Base-by-base conservation (phyloP, 129 eudicot species). In the Flaveria bidentis region DNA sequence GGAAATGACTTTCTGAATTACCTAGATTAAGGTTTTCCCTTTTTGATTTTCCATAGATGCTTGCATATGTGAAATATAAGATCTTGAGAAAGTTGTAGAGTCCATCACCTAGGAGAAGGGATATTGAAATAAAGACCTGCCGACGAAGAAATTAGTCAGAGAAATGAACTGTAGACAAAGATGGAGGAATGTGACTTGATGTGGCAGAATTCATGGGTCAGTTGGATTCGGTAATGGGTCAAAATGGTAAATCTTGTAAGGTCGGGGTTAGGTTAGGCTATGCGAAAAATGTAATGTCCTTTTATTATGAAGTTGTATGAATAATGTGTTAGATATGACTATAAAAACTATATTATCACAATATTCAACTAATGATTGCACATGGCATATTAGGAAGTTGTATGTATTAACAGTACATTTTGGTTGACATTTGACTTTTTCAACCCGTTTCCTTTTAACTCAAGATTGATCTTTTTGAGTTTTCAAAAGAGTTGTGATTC, bases 81-180 rank as follows among this genome's bases (percentile, higher is more conserved):
- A 92, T 79, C 85, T 92, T 92, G 71, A 74, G 44, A 78, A 92
- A 87, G 75, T 82, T 89, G 85, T 85, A 92, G 61, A 92, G 91
- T 20, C 97, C 97, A 61, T 92, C 97, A 44, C 97, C 96, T 12
- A 89, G 81, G 55, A 92, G 86, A 33, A 89, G 93, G 17, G 97
- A 86, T 45, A 92, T 87, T 66, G 97, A 77, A 80, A 92, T 78
- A 62, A 92, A 92, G 12, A 87, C 89, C 97, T 91, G 92, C 83
- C 7, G 73, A 57, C 57, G 55, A 17, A 84, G 44, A 56, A 57
- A 22, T 56, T 77, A 68, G 75, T 77, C 30, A 66, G 69, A 61
- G 52, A 51, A 56, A 18, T 15, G 22, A 49, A 50, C 8, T 20
- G 2, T 2, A 46, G 58, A 69, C 14, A 77, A 22, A 52, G 17